phyloP scores from a whole-genome alignment of 2,329 filamentous ascomycete genomes.

The Lasiodiplodia hormozganensis region DNA sequence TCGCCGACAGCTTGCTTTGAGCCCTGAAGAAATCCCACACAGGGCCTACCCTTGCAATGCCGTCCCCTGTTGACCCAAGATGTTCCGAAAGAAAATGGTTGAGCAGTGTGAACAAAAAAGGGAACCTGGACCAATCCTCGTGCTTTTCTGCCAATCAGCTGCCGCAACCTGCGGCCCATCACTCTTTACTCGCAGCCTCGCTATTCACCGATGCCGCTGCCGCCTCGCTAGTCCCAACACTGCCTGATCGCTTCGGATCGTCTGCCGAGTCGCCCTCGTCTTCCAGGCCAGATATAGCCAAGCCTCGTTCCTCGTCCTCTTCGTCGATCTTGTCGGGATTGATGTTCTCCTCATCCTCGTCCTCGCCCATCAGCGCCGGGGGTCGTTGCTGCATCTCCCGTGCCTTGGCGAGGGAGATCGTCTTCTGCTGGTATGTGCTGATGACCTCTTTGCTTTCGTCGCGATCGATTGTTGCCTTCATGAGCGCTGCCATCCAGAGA shows the following conservation, averaged over 20 bases:
- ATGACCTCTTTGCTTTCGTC: constrained; percentile 79
- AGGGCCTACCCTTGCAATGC: constrained; percentile 4
- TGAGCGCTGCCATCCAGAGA: constrained; percentile 96
- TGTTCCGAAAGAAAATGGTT: constrained; percentile 1
- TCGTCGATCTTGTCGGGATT: constrained; percentile 39
- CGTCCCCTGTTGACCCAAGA: background rate
- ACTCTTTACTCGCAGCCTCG: constrained; percentile 25
- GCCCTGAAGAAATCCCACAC: constrained; percentile 8
- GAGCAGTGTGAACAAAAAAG: background rate
- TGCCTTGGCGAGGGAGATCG: constrained; percentile 89
- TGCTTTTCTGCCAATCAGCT: background rate
- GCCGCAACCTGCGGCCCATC: background rate
- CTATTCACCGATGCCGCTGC: background rate
- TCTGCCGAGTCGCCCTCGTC: constrained; percentile 30
- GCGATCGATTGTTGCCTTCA: constrained; percentile 98
- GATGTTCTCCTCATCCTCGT: constrained; percentile 41
- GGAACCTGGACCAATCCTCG: background rate
- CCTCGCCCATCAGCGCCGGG: constrained; percentile 77
- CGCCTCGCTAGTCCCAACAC: constrained; percentile 17
- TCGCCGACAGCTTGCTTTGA: constrained; percentile 10
- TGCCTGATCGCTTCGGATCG: constrained; percentile 19
- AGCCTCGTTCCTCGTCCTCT: constrained; percentile 46
- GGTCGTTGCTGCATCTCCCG: constrained; percentile 87
- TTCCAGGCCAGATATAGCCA: constrained; percentile 47
- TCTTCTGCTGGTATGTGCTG: constrained; percentile 96